These are phyloP conservation scores for Cordyceps cicadae DNA, from an alignment of 2,329 filamentous ascomycete species.

Conservation along the genomic window DNA sequence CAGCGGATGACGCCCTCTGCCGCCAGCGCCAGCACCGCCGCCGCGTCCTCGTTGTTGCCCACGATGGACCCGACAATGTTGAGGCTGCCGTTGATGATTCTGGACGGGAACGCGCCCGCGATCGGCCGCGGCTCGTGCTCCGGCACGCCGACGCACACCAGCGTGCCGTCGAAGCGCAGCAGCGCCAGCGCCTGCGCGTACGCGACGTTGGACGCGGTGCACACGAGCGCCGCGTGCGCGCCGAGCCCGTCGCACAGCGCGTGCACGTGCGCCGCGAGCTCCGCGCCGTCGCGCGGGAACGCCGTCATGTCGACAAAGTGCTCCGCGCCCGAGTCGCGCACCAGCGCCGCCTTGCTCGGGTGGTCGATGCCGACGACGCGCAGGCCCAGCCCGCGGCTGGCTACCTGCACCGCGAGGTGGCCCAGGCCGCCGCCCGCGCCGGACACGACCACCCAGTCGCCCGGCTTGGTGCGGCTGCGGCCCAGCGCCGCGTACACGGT, in stretches of 20 bases:
- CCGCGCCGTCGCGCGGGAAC: constrained; percentile 9
- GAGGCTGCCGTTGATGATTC: constrained; percentile 32
- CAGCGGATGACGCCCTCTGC: constrained; percentile 5
- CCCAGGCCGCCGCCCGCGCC: constrained; percentile 70
- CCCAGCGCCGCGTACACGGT: constrained; percentile 65
- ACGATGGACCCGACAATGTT: constrained; percentile 42
- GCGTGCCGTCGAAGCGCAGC: constrained; percentile 21
- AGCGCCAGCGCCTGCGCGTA: constrained; percentile 19
- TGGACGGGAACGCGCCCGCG: constrained; percentile 32
- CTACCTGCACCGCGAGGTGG: constrained; percentile 63
- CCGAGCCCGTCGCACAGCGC: constrained; percentile 15
- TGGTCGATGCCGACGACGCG: constrained; percentile 22
- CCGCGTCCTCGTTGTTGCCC: constrained; percentile 40
- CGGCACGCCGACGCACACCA: constrained; percentile 22
- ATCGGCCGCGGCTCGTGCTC: constrained; percentile 27
- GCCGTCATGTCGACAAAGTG: constrained; percentile 38
- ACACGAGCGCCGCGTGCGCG: constrained; percentile 18
- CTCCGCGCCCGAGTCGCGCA: constrained; percentile 19
- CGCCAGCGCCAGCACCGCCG: constrained; percentile 6
- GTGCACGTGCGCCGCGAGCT: constrained; percentile 23
- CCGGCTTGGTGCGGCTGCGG: constrained; percentile 54
- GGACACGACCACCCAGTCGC: constrained; percentile 64
- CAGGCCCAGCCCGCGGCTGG: constrained; percentile 31
- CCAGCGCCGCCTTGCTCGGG: constrained; percentile 19
- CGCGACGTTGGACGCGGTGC: constrained; percentile 17